Evolutionary conservation across 208 protist genomes (phyloP).

Genomic region (Leishmania gerbilli): DNA sequence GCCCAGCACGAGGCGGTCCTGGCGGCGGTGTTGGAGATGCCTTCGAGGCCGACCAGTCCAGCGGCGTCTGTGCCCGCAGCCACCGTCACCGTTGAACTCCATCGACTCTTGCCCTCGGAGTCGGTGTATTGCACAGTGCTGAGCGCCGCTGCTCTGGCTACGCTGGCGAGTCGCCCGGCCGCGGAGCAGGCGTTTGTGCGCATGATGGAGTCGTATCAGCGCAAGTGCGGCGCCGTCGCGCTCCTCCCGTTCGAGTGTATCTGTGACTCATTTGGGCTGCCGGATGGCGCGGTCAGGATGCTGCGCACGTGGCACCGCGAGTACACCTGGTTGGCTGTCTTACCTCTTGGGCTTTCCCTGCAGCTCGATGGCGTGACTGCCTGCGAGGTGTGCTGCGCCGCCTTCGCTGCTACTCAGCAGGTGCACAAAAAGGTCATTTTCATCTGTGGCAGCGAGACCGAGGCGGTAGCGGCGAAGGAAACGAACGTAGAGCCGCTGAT

Average conservation of each 20-base stretch:
- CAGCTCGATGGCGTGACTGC: slow-evolving; percentile 36
- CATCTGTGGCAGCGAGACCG: slow-evolving; percentile 41
- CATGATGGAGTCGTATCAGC: slow-evolving; percentile 79
- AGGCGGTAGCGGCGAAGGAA: slow-evolving; percentile 38
- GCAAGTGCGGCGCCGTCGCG: slow-evolving; percentile 53
- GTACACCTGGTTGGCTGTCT: slow-evolving; percentile 54
- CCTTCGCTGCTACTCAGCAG: slow-evolving; percentile 23
- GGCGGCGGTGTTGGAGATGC: not conserved
- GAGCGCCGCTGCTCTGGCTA: slow-evolving; percentile 37
- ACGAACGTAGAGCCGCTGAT: slow-evolving; percentile 49
- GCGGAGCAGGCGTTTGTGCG: slow-evolving; percentile 62
- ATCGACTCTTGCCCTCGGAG: slow-evolving; percentile 18
- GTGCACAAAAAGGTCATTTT: slow-evolving; percentile 59
- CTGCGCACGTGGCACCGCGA: slow-evolving; percentile 42
- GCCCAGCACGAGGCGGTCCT: not conserved
- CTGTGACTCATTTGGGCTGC: slow-evolving; percentile 18
- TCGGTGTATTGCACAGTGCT: slow-evolving; percentile 72
- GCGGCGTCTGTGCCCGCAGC: not conserved
- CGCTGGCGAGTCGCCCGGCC: slow-evolving; percentile 32
- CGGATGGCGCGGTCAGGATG: slow-evolving; percentile 25
- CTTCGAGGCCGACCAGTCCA: not conserved
- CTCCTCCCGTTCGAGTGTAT: slow-evolving; percentile 64
- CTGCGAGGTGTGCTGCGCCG: slow-evolving; percentile 50
- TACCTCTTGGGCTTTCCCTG: slow-evolving; percentile 66
- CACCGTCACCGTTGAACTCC: slow-evolving; percentile 22